Conservation (phyloP, 2,329 filamentous ascomycete species). For the Monosporascus ibericus region DNA sequence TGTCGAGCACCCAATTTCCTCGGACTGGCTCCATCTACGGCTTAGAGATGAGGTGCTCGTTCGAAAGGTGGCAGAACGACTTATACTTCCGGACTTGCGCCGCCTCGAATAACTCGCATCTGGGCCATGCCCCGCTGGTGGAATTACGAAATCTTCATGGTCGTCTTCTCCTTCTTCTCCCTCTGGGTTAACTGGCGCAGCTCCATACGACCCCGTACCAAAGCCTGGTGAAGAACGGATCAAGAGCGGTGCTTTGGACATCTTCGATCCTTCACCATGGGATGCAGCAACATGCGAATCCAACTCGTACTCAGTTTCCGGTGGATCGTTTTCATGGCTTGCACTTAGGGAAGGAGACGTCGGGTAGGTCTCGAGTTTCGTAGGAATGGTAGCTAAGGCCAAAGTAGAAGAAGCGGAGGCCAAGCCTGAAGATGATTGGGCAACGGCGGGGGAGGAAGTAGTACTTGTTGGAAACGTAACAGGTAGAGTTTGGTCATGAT, state of each 20-base stretch:
- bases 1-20: constrained; percentile 45
- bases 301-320: constrained; percentile 13
- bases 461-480: neutral
- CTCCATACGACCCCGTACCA: constrained; percentile 56
- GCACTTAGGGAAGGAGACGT: constrained; percentile 10
- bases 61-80: constrained; percentile 14
- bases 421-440: neutral
- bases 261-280: constrained; percentile 17
- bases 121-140: constrained; percentile 14
- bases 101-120: constrained; percentile 18
- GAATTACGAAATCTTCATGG: constrained; percentile 16
- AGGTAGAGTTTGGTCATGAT: neutral
- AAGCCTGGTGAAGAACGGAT: constrained; percentile 54
- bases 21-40: constrained; percentile 31
- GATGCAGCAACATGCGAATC: constrained; percentile 11
- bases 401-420: neutral
- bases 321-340: constrained; percentile 19
- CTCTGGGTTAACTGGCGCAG: constrained; percentile 40
- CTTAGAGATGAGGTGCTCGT: constrained; percentile 22
- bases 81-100: constrained; percentile 18
- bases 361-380: constrained; percentile 7
- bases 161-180: constrained; percentile 27
- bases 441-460: neutral
- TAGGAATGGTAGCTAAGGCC: neutral
- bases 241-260: constrained; percentile 48